phyloP scores from a whole-genome alignment of 306 rosid genomes.

The Senna siamea region DNA sequence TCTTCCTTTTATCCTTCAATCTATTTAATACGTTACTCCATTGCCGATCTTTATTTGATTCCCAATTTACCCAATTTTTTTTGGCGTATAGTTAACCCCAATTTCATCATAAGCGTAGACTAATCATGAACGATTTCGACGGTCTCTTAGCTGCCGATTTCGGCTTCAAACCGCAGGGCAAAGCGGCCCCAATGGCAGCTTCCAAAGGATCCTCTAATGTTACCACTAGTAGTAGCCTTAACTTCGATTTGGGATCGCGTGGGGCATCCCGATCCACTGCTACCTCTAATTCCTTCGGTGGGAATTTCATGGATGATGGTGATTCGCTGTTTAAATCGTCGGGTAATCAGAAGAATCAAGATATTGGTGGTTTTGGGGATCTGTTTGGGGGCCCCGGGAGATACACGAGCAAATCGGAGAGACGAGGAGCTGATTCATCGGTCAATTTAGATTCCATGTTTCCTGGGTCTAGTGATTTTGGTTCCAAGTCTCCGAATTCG shows the following conservation, averaged over 20 bases:
- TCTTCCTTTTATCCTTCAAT: not conserved
- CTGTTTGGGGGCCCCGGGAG: slow-evolving; percentile 55
- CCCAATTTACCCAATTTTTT: not conserved
- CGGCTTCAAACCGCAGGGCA: slow-evolving; percentile 80
- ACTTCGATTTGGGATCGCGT: slow-evolving; percentile 60
- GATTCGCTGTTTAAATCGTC: slow-evolving; percentile 51
- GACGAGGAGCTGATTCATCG: slow-evolving; percentile 43
- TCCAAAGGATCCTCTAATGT: slow-evolving; percentile 56
- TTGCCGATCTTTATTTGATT: not conserved
- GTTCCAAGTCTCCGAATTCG: slow-evolving; percentile 45
- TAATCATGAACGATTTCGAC: slow-evolving; percentile 82
- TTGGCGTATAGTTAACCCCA: slow-evolving; percentile 3
- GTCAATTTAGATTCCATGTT: slow-evolving; percentile 68
- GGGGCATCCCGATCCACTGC: slow-evolving; percentile 56
- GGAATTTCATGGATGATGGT: slow-evolving; percentile 50
- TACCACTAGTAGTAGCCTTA: slow-evolving; percentile 36
- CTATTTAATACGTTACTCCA: not conserved
- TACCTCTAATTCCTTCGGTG: slow-evolving; percentile 49
- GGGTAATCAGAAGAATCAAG: slow-evolving; percentile 45
- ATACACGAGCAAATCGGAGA: slow-evolving; percentile 49
- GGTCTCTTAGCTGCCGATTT: slow-evolving; percentile 76
- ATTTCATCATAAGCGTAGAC: not conserved
- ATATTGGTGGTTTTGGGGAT: slow-evolving; percentile 49
- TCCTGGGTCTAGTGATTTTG: slow-evolving; percentile 45
- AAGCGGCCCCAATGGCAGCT: slow-evolving; percentile 73